Base-by-base conservation (phyloP, 306 rosid genomes). In the Crotalaria pallida region DNA sequence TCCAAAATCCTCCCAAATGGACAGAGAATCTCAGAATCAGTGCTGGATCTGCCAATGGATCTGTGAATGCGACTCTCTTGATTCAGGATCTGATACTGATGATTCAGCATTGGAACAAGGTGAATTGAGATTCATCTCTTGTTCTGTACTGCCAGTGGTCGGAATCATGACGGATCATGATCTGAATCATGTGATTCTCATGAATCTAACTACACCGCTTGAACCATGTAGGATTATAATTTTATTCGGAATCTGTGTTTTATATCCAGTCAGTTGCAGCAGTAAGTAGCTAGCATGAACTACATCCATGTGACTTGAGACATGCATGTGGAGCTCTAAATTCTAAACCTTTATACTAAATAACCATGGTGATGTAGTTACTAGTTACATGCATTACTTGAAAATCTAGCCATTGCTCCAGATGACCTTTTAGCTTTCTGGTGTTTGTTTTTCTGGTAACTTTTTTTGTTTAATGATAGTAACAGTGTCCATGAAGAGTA, bases 201-300 rank as follows among this genome's bases (percentile, higher is more conserved):
- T 8, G 6, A 31, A 5, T 31, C 36, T 31, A 31, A 31, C 8
- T 31, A 8, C 36, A 31, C 6, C 6, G 36, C 60, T n/a, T 41
- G 82, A 65, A 41, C 57, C 58, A 45, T 65, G 38, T 60, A 53
- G 58, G 45, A 11, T 41, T 72, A 68, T 44, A 6, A 24, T 58
- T 40, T 45, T 18, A 36, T 63, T 38, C 48, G 74, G 45, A 26
- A 21, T 34, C 58, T 53, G 29, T 15, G 69, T 74, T 59, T 12
- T 41, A 45, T 10, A 58, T 49, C 21, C 51, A 63, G 57, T 22
- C 51, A 31, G 15, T 65, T 50, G n/a, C 40, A 72, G 33, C 48
- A 17, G 17, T 55, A 48, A 77, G 63, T 53, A 72, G 66, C 27
- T 64, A 72, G 18, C 60, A 18, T 41, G 36, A 17, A 40, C 43